Evolutionary conservation across 225 moss, liverwort and hornwort species (phyloP).

Genomic region (Polytrichum formosum): DNA sequence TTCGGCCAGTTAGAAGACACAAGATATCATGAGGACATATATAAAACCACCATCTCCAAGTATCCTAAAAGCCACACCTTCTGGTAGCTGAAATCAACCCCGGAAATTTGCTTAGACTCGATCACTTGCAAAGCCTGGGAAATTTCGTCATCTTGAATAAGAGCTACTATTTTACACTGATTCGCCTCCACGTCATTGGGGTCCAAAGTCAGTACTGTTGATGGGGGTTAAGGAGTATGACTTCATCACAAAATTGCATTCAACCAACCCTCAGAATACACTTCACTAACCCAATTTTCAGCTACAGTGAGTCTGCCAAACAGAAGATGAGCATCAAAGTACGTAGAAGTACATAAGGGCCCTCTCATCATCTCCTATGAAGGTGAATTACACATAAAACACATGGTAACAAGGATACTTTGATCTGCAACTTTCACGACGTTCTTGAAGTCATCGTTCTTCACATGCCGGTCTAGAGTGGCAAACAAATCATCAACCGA

Average conservation of each 20-base stretch:
- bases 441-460: conserved; percentile 65
- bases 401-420: conserved; percentile 44
- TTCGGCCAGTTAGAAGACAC: too few relatives aligned
- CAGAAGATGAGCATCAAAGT: too few relatives aligned
- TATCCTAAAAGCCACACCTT: conserved; percentile 28
- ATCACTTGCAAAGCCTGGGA: conserved; percentile 68
- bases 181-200: conserved; percentile 77
- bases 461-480: conserved; percentile 67
- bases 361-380: too few relatives aligned
- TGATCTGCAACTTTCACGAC: conserved; percentile 74
- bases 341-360: too few relatives aligned
- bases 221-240: conserved; percentile 27
- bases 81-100: conserved; percentile 57
- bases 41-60: not conserved
- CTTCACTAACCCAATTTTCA: too few relatives aligned
- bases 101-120: conserved; percentile 37
- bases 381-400: not conserved
- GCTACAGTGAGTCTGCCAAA: too few relatives aligned
- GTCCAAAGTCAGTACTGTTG: conserved; percentile 56
- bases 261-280: too few relatives aligned
- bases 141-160: conserved; percentile 73
- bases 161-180: conserved; percentile 87
- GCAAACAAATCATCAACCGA: conserved; percentile 76
- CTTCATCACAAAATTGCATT: too few relatives aligned
- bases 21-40: too few relatives aligned